phyloP scores from a whole-genome alignment of 1,284 basidiomycete genomes.

The Ceratobasidium theobromae region DNA sequence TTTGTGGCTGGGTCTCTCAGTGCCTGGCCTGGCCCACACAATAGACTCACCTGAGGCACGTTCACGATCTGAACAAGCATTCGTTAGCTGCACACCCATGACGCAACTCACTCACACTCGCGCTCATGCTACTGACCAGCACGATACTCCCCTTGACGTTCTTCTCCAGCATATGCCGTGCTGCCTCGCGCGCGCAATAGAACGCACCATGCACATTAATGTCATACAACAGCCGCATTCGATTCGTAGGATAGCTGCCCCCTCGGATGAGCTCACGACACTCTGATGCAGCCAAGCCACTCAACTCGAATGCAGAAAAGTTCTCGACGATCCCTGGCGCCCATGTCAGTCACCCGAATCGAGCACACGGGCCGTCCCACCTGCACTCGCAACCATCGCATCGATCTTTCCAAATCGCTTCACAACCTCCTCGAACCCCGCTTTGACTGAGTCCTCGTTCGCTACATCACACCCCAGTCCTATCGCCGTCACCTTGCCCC shows the following conservation, averaged over 20 bases:
- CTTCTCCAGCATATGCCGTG: conserved; percentile 73
- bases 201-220: conserved; percentile 93
- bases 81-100: conserved; percentile 35
- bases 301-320: conserved; percentile 82
- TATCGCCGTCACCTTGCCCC: conserved; percentile 66
- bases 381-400: conserved; percentile 84
- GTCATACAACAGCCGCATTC: conserved; percentile 80
- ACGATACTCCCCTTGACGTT: conserved; percentile 73
- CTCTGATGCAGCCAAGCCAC: conserved; percentile 16
- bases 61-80: conserved; percentile 71
- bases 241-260: conserved; percentile 75
- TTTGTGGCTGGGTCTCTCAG: conserved; percentile 66
- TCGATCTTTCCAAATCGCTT: conserved; percentile 82
- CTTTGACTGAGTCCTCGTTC: conserved; percentile 75
- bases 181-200: conserved; percentile 92
- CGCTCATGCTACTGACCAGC: conserved; percentile 89
- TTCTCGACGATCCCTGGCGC: conserved; percentile 83
- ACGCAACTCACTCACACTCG: conserved; percentile 59
- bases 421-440: conserved; percentile 67
- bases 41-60: conserved; percentile 63
- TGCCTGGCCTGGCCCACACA: neutral
- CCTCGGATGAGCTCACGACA: neutral
- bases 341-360: conserved; percentile 24
- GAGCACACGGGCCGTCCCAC: conserved; percentile 47
- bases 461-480: conserved; percentile 89